phyloP scores from a whole-genome alignment of 106 monocot genomes.

The Dendrobium catenatum region DNA sequence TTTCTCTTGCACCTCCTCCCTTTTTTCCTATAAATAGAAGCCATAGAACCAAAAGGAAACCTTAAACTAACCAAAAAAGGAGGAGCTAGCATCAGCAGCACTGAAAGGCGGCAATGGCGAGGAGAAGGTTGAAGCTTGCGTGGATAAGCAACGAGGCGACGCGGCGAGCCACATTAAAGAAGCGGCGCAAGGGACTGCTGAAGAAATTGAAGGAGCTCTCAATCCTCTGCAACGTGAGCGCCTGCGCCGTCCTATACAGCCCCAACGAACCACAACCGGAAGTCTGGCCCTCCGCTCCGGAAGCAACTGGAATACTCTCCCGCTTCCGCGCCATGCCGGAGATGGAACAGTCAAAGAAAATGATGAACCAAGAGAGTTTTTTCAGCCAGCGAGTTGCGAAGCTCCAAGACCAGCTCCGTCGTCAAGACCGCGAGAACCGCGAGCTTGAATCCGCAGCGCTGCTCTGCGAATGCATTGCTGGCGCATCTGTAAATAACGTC shows the following conservation, averaged over 20 bases:
- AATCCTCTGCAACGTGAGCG: slow-evolving; percentile 9
- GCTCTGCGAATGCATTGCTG: not conserved
- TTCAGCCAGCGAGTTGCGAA: slow-evolving; percentile 3
- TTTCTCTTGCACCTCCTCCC: no score
- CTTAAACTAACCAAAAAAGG: not conserved
- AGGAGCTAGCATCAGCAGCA: not conserved
- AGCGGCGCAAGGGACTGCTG: slow-evolving; percentile 13
- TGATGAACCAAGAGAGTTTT: slow-evolving; percentile 11
- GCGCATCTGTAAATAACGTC: not conserved
- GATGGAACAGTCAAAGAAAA: slow-evolving; percentile 8
- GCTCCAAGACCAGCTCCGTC: not conserved
- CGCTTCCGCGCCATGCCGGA: slow-evolving; percentile 5
- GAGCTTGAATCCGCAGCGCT: not conserved
- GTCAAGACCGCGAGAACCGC: not conserved
- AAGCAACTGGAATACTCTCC: not conserved
- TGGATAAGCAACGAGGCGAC: slow-evolving; percentile 9
- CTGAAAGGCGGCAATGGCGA: slow-evolving; percentile 2
- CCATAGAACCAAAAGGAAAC: not conserved
- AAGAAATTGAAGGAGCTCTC: slow-evolving; percentile 17
- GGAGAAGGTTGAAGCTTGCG: slow-evolving; percentile 6
- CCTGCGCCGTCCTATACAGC: slow-evolving; percentile 6
- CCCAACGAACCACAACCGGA: not conserved
- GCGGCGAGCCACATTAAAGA: slow-evolving; percentile 9
- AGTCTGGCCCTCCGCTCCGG: not conserved
- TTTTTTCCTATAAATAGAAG: not conserved